Conservation (phyloP, 2,329 filamentous ascomycete species). For the Colletotrichum filicis region DNA sequence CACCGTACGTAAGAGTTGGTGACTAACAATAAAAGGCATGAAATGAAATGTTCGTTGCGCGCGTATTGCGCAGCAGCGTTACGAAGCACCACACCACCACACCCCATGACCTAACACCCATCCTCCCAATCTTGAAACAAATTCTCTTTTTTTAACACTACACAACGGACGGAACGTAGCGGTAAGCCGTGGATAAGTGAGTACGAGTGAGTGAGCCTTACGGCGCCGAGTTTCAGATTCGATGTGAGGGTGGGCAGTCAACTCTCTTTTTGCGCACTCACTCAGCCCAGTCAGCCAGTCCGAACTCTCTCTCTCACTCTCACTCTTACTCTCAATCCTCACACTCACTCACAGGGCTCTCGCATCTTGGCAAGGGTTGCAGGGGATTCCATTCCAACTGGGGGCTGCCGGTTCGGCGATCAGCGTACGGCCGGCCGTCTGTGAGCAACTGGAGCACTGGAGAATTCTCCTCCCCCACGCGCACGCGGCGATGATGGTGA, state of each 20-base stretch:
- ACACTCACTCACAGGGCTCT: neutral
- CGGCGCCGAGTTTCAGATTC: constrained; percentile 5
- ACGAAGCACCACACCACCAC: neutral
- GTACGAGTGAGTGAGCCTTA: neutral
- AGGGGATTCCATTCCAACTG: neutral
- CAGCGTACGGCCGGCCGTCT: neutral
- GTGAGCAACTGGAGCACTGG: neutral
- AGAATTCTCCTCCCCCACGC: neutral
- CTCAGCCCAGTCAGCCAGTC: neutral
- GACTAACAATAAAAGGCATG: neutral
- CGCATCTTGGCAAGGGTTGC: neutral
- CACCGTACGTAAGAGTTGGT: neutral
- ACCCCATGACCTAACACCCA: neutral
- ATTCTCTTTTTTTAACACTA: neutral
- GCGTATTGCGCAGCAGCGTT: neutral
- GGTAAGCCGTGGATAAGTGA: neutral
- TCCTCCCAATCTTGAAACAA: neutral
- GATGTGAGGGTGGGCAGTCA: neutral
- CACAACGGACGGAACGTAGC: neutral
- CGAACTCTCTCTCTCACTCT: neutral
- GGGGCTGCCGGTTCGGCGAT: neutral
- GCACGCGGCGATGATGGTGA: neutral
- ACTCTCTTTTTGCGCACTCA: no score
- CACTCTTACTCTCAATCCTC: neutral
- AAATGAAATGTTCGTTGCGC: neutral